Evolutionary conservation across 2,329 filamentous ascomycete genomes (phyloP), one percentile per base, ranked within the genome.

Genomic region (Arthrobotrys sinensis): DNA sequence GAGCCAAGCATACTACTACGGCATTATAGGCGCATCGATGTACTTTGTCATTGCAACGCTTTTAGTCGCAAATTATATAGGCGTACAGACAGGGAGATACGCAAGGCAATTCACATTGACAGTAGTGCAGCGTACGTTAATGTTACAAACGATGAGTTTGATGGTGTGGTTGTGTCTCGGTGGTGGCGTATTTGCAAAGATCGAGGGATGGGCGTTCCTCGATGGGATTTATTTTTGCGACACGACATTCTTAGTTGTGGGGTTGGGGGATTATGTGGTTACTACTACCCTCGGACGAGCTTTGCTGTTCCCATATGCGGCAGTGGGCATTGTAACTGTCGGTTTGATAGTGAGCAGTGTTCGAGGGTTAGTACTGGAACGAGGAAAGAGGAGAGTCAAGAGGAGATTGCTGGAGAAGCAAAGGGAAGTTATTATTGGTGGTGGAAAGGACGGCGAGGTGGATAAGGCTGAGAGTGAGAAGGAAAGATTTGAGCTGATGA

Each of bases 1-100:
- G 87, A 93, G 92, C 0, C 92, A 97, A 83, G 93, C 93, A 0
- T 97, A 92, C 82, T 97, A 91, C 88, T 96, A 96, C 82, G 94
- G 90, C 28, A 88, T 97, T 16, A 93, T 93, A 81, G 91, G 93
- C 1, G 92, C 93, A 4, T 85, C 89, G 1, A 87, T 97, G 19
- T 97, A 97, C 84, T 91, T 95, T 70, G 82, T 95, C 14, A 91
- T 92, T 66, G 91, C 92, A 0, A 89, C 91, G 53, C 87, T 96
- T 43, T 90, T 97, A 84, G 88, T 91, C 80, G 93, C 93, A 7
- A 94, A 94, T 55, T 88, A 89, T 72, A 85, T 91, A 0, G 90
- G 90, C 0, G 75, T 80, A 21, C 38, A 70, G 7, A 45, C 55
- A 1, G 68, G 68, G 16, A 91, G 93, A 80, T 97, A 97, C 81